A percentile compares a stretch with the other conserved stretches of the same genome.
Evolutionary conservation across 164 flowering plant species (phyloP).

Genomic region (Platanus orientalis): DNA sequence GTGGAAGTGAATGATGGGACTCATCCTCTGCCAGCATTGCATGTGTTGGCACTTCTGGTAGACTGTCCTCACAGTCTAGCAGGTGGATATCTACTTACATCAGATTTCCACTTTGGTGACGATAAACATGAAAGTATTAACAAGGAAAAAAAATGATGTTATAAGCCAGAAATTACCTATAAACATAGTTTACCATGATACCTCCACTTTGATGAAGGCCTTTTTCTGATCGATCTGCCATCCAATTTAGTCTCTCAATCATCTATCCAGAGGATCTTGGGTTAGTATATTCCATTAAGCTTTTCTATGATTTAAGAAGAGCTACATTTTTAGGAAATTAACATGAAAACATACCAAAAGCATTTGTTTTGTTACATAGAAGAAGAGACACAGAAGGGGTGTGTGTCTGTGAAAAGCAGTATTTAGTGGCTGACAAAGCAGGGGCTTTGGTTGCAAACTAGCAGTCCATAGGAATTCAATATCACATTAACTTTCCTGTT

Average conservation of each 20-base stretch:
- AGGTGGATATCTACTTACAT: too few relatives aligned
- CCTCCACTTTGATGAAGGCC: slow-evolving; percentile 85
- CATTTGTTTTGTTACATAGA: neutral
- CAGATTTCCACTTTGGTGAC: neutral
- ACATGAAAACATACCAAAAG: neutral
- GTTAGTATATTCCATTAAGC: slow-evolving; percentile 6
- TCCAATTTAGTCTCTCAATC: slow-evolving; percentile 85
- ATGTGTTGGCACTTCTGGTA: neutral
- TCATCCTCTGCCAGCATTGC: too few relatives aligned
- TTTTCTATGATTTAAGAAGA: neutral
- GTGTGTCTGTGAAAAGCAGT: too few relatives aligned
- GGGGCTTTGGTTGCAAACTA: too few relatives aligned
- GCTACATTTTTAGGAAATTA: neutral
- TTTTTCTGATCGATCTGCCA: slow-evolving; percentile 84
- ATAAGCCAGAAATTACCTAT: slow-evolving; percentile 43
- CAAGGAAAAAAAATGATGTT: neutral
- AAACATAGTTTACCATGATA: slow-evolving; percentile 90
- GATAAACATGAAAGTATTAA: neutral
- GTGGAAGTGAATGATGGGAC: too few relatives aligned
- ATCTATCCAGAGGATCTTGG: slow-evolving; percentile 32
- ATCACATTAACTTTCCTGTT: too few relatives aligned
- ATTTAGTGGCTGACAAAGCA: too few relatives aligned
- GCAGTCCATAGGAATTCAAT: too few relatives aligned
- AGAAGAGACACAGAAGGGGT: too few relatives aligned
- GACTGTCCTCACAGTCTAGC: neutral